Evolutionary conservation across 2,329 filamentous ascomycete species (phyloP).

Genomic region (Beauveria scarabaeidicola): DNA sequence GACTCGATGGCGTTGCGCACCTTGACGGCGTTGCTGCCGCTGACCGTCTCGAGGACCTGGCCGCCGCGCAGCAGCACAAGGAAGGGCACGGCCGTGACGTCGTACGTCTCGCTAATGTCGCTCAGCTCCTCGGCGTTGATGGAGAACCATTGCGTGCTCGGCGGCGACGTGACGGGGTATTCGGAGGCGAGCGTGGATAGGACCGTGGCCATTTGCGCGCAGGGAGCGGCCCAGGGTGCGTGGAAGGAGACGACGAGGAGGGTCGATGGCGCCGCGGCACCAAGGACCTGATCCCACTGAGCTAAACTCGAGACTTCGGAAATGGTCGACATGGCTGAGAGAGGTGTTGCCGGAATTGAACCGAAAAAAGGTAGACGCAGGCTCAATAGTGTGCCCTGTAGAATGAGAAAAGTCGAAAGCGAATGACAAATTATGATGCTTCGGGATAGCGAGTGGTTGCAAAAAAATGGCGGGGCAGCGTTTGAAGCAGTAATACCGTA

Average conservation of each 20-base stretch:
- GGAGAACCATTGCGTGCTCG: constrained; percentile 70
- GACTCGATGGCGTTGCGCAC: constrained; percentile 80
- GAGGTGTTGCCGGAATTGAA: background rate
- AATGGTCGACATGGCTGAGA: constrained; percentile 59
- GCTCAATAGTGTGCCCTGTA: background rate
- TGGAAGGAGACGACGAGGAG: constrained; percentile 89
- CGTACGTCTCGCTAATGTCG: constrained; percentile 85
- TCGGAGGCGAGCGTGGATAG: constrained; percentile 78
- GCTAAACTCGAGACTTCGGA: constrained; percentile 66
- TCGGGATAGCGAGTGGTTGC: constrained; percentile 14
- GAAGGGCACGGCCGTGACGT: constrained; percentile 90
- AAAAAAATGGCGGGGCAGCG: constrained; percentile 15
- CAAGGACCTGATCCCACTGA: constrained; percentile 63
- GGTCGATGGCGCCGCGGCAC: constrained; percentile 56
- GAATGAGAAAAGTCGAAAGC: background rate
- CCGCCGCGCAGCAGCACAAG: constrained; percentile 73
- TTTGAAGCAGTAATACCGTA: constrained; percentile 9
- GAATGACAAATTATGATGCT: background rate
- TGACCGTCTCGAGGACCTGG: constrained; percentile 73
- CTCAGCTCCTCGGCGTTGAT: constrained; percentile 92
- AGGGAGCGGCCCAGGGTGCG: constrained; percentile 92
- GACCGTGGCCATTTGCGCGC: constrained; percentile 86
- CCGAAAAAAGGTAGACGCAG: background rate
- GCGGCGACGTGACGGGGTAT: constrained; percentile 62
- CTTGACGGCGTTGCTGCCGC: constrained; percentile 80